A percentile compares a stretch with the other conserved stretches of the same genome.
Evolutionary conservation across 2,329 filamentous ascomycete genomes (phyloP).

Genomic region (Beauveria caledonica): DNA sequence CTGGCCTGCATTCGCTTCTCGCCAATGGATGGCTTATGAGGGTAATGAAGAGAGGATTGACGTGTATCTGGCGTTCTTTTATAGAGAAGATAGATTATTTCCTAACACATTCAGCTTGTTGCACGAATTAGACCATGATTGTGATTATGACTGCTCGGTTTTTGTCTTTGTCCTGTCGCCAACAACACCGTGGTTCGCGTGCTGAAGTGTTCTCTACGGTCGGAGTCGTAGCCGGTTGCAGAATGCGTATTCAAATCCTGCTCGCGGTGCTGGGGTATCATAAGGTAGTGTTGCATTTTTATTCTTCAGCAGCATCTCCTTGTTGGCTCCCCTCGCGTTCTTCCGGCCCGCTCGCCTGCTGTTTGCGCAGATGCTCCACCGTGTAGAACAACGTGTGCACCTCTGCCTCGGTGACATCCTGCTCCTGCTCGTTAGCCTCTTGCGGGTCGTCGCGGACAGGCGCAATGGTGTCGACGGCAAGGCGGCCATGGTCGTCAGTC

Average conservation of each 20-base stretch:
- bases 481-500: slow-evolving; percentile 22
- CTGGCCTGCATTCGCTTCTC: neutral
- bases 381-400: slow-evolving; percentile 37
- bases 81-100: slow-evolving; percentile 7
- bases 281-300: neutral
- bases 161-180: neutral
- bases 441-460: slow-evolving; percentile 19
- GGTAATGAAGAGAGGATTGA: neutral
- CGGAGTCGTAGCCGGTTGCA: too few species aligned
- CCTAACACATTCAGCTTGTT: neutral
- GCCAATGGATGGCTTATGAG: neutral
- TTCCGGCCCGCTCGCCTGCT: slow-evolving; percentile 21
- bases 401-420: slow-evolving; percentile 29
- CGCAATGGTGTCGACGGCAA: slow-evolving; percentile 22
- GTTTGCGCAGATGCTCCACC: slow-evolving; percentile 40
- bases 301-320: slow-evolving; percentile 10
- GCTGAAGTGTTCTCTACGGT: neutral
- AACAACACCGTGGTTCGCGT: neutral
- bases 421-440: slow-evolving; percentile 24
- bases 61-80: slow-evolving; percentile 9
- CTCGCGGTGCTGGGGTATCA: neutral
- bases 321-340: slow-evolving; percentile 14
- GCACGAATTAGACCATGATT: slow-evolving; percentile 1
- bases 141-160: neutral
- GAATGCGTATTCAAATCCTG: too few species aligned